These are phyloP conservation scores for Neonothopanus nambi DNA, from an alignment of 1,284 basidiomycete species.

Conservation along the genomic window DNA sequence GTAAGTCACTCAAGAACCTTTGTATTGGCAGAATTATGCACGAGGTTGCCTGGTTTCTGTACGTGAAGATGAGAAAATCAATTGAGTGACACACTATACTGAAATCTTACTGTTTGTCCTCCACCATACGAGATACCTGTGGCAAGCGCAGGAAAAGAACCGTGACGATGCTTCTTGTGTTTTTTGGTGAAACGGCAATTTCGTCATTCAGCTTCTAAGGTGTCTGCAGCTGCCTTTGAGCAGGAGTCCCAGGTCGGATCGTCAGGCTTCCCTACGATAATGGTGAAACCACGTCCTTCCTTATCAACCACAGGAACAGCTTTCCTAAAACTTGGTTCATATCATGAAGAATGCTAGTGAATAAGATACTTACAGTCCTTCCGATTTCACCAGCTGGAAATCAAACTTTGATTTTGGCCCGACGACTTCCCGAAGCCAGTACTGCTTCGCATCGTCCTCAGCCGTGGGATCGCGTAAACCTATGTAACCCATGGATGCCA, in stretches of 20 bases:
- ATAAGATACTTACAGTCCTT: neutral
- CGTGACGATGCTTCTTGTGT: slow-evolving; percentile 3
- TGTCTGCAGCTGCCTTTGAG: neutral
- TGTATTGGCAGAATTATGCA: no score
- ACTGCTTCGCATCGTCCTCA: no score
- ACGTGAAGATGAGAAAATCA: no score
- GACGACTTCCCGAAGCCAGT: no score
- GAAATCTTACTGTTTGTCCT: neutral
- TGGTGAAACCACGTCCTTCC: no score
- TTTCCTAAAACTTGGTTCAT: neutral
- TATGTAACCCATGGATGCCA: no score
- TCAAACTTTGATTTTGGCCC: no score
- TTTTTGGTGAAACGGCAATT: neutral
- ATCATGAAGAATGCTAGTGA: neutral
- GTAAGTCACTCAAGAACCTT: neutral
- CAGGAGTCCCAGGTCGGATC: neutral
- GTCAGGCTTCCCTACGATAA: no score
- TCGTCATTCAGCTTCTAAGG: no score
- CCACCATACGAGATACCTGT: slow-evolving; percentile 14
- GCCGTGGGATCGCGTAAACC: no score
- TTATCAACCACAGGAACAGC: neutral
- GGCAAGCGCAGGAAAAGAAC: slow-evolving; percentile 7
- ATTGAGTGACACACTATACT: no score
- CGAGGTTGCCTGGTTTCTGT: no score
- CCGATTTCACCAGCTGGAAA: neutral